Base-by-base conservation (phyloP, 2,329 filamentous ascomycete genomes). In the Fusarium verticillioides region DNA sequence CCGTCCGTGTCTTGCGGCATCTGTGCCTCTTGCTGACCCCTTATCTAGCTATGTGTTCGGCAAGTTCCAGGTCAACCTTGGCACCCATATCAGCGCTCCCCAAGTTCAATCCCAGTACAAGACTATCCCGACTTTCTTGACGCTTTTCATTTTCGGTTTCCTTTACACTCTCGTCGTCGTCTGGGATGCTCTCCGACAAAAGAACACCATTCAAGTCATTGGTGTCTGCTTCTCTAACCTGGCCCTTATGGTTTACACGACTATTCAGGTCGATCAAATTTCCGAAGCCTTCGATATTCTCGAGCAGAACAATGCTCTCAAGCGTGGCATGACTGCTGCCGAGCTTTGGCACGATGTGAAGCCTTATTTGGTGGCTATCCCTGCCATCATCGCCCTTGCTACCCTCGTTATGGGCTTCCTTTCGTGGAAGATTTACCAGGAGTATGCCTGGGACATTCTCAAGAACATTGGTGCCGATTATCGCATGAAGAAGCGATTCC, bases 361-460 rank as follows among this genome's bases (percentile, higher is more conserved):
- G 76, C 92, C 94, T 2, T 95, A 93, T 76, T 87, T 99, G 39
- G 88, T 98, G 72, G 93, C 96, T 16, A 94, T 97, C 62, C 96
- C 96, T 1, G 91, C 89, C 77, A 89, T 99, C 65, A 93, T 98
- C 74, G 94, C 90, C 2, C 83, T 97, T 36, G 90, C 90, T 36
- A 96, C 93, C 6, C 73, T 95, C 10, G 79, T 90, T 60, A 91
- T 98, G 87, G 87, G 87, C 19, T 92, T 94, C 70, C 86, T 95
- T 58, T 91, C 96, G 5, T 98, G 95, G 93, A 98, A 97, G 85
- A 88, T 99, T 37, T 98, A 99, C 81, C 95, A 97, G 80, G 96
- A 98, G 82, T 99, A 99, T 83, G 96, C 96, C 16, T 99, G 96
- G 96, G 96, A 96, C 65, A 99, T 99, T 79, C 95, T 99, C 84